Evolutionary conservation across 495 filamentous ascomycete genomes (phyloP), one percentile per base, ranked within the genome.

Genomic region (Pyrenula massariospora): DNA sequence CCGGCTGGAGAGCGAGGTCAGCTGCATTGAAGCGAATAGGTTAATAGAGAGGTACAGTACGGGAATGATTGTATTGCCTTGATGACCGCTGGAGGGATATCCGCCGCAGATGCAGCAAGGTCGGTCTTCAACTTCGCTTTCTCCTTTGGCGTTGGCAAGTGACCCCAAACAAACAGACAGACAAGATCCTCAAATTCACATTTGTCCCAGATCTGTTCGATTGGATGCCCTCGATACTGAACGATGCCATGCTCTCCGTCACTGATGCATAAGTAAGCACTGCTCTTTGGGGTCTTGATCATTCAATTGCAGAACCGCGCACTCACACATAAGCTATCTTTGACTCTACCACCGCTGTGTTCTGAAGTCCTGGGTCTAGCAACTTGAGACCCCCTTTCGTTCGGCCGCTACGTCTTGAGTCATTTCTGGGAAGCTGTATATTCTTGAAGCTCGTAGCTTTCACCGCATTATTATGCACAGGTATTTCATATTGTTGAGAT

Each of bases 121-220:
- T 71, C 57, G 52, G 67, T 64, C 25, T 60, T 62, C 15, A 73
- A 66, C 24, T 61, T 66, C 20, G 59, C 59, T 42, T 65, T 64
- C 61, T 79, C 66, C 36, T 69, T 58, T 23, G 60, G 54, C 0
- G 68, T 65, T 0, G 76, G 76, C 1, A 76, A 58, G 12, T 65
- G 59, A 0, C 74, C 73, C 61, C 72, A 78, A 53, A 77, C 73
- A n/a, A 78, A 64, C 25, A 79, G 66, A 53, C 73, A 68, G 24
- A 68, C 64, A 12, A 70, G 66, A 55, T 79, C 76, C 22, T 69
- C 62, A 53, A 68, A 77, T 31, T 70, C 64, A 10, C 62, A 59
- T 47, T 72, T 59, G 24, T 68, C 66, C 5, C 70, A 67, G 22
- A 79, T 60, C 52, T 73, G 62, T 50, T 73, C 71, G 42, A 77